Percentiles rank a stretch among this genome's conserved stretches.
These are phyloP conservation scores for Chaetomiaceae sp. DNA, from an alignment of 2,329 filamentous ascomycete species.

Conservation along the genomic window DNA sequence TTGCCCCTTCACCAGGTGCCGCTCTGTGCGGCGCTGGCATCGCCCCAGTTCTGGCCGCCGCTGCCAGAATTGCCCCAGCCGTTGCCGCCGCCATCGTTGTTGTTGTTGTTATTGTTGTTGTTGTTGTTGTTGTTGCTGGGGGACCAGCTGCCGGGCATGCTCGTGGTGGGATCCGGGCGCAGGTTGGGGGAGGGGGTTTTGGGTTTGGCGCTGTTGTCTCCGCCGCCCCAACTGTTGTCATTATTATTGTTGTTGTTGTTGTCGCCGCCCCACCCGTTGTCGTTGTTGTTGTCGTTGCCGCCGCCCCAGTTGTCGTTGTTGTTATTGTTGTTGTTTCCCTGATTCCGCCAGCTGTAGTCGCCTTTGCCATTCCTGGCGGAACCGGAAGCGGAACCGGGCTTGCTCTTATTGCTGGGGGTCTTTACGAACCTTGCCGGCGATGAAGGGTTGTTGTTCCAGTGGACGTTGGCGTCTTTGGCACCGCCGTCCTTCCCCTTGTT, in stretches of 20 bases:
- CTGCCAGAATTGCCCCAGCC: not conserved
- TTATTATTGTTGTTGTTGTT: not conserved
- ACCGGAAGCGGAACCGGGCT: not conserved
- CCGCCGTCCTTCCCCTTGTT: not conserved
- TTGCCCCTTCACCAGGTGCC: not conserved
- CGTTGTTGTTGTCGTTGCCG: not conserved
- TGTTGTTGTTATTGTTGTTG: not conserved
- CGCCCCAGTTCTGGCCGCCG: not conserved
- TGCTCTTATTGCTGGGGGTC: slow-evolving; percentile 1
- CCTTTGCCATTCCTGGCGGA: too few species aligned
- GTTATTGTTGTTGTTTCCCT: not conserved
- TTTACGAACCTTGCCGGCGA: slow-evolving; percentile 11
- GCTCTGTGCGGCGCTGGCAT: not conserved
- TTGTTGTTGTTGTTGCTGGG: not conserved
- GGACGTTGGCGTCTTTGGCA: slow-evolving; percentile 4
- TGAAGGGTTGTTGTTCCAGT: too few species aligned
- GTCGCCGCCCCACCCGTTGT: not conserved
- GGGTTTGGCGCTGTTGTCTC: not conserved
- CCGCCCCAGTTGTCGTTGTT: too few species aligned
- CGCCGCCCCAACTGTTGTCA: not conserved
- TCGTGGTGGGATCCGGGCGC: not conserved
- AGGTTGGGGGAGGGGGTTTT: not conserved
- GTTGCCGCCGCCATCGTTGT: not conserved
- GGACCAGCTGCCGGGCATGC: slow-evolving; percentile 12
- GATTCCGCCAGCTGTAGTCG: too few species aligned